Evolutionary conservation across 83 land plant species (phyloP).

Genomic region (Picea abies): DNA sequence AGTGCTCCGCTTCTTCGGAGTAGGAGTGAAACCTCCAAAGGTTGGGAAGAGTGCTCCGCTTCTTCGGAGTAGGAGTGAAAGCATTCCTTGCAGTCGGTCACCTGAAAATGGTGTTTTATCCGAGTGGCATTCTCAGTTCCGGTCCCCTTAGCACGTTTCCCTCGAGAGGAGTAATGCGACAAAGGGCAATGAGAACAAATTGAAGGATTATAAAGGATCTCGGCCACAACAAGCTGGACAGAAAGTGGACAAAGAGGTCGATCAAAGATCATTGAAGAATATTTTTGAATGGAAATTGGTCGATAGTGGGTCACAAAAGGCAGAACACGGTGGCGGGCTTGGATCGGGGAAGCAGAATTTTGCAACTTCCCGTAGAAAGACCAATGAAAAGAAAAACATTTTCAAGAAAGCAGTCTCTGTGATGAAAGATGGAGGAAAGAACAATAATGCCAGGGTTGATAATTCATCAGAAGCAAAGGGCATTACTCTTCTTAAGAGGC

Average conservation of each 20-base stretch:
- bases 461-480: not conserved
- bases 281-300: slow-evolving; percentile 13
- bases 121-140: not conserved
- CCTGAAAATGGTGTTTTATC: not conserved
- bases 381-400: not conserved
- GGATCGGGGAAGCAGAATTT: not conserved
- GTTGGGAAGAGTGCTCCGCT: not conserved
- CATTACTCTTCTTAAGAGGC: not conserved
- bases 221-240: not conserved
- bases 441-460: not conserved
- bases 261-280: not conserved
- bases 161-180: not conserved
- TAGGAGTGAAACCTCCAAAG: not conserved
- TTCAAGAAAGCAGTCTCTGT: not conserved
- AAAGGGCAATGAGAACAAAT: not conserved
- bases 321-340: no score
- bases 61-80: not conserved
- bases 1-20: not conserved
- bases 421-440: not conserved
- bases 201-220: not conserved
- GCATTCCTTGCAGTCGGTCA: not conserved
- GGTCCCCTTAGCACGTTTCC: not conserved
- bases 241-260: not conserved
- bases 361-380: not conserved
- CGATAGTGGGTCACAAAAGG: not conserved